Conservation (phyloP, 306 rosid species). For the Albizia julibrissin region DNA sequence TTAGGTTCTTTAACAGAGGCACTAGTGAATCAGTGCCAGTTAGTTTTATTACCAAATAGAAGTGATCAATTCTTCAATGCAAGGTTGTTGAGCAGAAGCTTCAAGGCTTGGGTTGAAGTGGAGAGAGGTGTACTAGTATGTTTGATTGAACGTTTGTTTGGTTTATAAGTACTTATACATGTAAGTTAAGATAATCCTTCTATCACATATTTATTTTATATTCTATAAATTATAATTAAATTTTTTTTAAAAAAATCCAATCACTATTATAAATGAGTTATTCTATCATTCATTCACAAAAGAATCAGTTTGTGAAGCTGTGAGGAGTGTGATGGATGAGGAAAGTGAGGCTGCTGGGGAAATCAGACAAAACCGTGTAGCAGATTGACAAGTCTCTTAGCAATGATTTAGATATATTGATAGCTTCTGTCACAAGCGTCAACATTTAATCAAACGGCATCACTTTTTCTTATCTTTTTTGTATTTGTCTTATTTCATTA, state of each 20-base stretch:
- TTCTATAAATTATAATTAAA: too few species aligned
- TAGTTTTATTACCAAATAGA: background rate
- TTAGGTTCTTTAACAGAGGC: background rate
- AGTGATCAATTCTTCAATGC: constrained; percentile 5
- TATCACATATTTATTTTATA: too few species aligned
- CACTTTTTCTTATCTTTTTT: too few species aligned
- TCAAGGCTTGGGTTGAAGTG: constrained; percentile 7
- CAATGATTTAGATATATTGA: constrained; percentile 1
- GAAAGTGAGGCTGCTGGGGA: background rate
- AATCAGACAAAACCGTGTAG: background rate
- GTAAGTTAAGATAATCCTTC: too few species aligned
- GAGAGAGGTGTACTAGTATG: constrained; percentile 1
- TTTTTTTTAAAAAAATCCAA: too few species aligned
- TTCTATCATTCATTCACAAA: constrained; percentile 15
- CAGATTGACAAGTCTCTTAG: background rate
- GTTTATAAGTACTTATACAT: too few species aligned
- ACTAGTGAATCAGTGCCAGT: background rate
- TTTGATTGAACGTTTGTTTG: too few species aligned
- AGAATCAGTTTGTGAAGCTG: background rate
- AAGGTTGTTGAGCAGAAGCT: background rate
- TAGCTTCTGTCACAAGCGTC: background rate
- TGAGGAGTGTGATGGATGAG: background rate
- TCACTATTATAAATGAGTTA: too few species aligned
- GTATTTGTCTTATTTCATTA: too few species aligned
- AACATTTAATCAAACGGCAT: background rate